Evolutionary conservation across 306 rosid species (phyloP), one percentile per base, ranked within the genome.

Genomic region (Chamaecrista fasciculata): DNA sequence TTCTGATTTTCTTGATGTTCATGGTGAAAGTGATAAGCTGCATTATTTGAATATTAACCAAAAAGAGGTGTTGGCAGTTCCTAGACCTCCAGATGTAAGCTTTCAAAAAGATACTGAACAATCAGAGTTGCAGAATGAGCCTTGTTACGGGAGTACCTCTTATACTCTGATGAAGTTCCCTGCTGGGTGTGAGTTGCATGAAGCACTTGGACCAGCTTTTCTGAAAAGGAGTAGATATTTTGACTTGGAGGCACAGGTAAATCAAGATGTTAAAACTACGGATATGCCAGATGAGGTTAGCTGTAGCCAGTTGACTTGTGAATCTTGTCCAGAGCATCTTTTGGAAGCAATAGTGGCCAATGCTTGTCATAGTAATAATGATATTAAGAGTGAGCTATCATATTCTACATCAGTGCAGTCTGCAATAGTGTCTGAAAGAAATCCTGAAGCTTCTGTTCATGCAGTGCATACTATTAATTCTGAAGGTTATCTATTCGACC

Each of bases 201-300:
- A 95, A 89, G 99, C 87, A 43, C 96, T 95, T 62, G 99, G 99
- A 67, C 91, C 96, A 16, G 86, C 83, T 75, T 91, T 89, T 86
- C 66, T 75, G 53, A 83, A 73, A 83, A 84, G 78, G 74, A 76
- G 81, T 59, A 77, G 76, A 57, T 75, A 75, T 80, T 83, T 80
- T 73, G 88, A 81, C 62, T 81, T 66, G 79, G 67, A 63, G 66
- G 70, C 67, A 3, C 84, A 72, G 76, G 82, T 76, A 34, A 66
- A 76, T 68, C 82, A 79, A 42, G 86, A 85, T 69, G 59, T 76
- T 73, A 69, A 66, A 79, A 59, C 73, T 67, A 62, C 68, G 19
- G 88, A 78, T 79, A 75, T 82, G 78, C 78, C 89, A 24, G 84
- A 83, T 71, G 81, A 81, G 57, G 55, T 81, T 61, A 79, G 70